A percentile compares a stretch with the other conserved stretches of the same genome.
These are phyloP conservation scores for Zelopaecilomyces penicillatus DNA, from an alignment of 2,329 filamentous ascomycete species.

Conservation along the genomic window DNA sequence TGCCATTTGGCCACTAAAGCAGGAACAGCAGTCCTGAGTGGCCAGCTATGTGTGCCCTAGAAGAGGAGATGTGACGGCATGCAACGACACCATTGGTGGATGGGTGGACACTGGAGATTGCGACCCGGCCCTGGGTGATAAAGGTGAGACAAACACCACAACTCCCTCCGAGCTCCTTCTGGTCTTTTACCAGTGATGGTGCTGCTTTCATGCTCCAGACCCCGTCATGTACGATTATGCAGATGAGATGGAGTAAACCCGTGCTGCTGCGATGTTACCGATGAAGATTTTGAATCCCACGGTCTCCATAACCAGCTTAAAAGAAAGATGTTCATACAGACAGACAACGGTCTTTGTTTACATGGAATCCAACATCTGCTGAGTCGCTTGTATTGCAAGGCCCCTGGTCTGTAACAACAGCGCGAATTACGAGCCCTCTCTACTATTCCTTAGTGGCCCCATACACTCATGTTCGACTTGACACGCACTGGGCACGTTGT, in stretches of 20 bases:
- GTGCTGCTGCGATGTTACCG: constrained; percentile 12
- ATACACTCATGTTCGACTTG: no score
- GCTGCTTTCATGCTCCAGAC: neutral
- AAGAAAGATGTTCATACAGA: neutral
- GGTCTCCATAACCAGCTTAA: constrained; percentile 10
- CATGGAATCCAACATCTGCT: constrained; percentile 21
- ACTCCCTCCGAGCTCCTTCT: no score
- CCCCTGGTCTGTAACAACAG: no score
- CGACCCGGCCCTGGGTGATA: no score
- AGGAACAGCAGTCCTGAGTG: constrained; percentile 9
- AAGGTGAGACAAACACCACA: no score
- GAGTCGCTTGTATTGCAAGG: no score
- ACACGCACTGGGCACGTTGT: no score
- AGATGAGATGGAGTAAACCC: neutral
- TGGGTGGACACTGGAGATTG: neutral
- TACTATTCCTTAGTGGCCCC: no score
- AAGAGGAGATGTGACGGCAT: constrained; percentile 4
- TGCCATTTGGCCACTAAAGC: constrained; percentile 9
- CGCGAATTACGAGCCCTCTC: no score
- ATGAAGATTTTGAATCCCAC: constrained; percentile 21
- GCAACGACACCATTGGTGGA: constrained; percentile 2
- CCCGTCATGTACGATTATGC: neutral
- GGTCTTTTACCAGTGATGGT: constrained; percentile 1
- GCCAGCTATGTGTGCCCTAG: neutral
- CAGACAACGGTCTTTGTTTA: no score